Evolutionary conservation across 192 early-diverging fungal species (phyloP).

Genomic region (Borealophlyctis nickersoniae): DNA sequence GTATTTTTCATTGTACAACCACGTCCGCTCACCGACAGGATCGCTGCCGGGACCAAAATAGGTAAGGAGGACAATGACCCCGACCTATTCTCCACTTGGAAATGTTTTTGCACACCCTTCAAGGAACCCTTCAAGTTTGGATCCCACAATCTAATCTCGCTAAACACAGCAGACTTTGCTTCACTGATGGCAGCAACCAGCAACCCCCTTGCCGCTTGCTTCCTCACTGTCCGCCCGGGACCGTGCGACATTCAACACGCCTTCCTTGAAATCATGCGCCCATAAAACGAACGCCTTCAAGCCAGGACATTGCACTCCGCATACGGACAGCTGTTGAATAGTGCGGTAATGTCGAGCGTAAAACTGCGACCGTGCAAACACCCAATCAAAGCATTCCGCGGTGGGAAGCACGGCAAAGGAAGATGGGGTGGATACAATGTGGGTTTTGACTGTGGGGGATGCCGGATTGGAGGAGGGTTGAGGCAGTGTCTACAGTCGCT

Average conservation of each 20-base stretch:
- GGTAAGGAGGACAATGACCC: background rate
- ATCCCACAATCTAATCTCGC: background rate
- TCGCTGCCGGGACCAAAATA: background rate
- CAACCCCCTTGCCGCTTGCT: background rate
- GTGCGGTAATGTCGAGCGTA: background rate
- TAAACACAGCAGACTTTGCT: background rate
- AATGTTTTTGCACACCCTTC: background rate
- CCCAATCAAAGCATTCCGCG: slow-evolving; percentile 1
- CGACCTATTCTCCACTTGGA: background rate
- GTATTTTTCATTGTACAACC: slow-evolving; percentile 8
- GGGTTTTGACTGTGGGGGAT: background rate
- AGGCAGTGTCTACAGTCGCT: background rate
- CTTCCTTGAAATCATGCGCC: slow-evolving; percentile 3
- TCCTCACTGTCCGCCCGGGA: background rate
- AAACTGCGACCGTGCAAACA: background rate
- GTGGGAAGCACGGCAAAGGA: background rate
- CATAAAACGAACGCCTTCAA: background rate
- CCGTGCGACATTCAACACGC: background rate
- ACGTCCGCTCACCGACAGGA: background rate
- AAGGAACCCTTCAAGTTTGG: background rate
- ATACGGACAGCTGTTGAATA: background rate
- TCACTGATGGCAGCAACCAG: background rate
- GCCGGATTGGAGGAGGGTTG: background rate
- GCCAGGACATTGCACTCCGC: background rate
- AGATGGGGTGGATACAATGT: background rate